Evolutionary conservation across 129 eudicot genomes (phyloP), one percentile per base, ranked within the genome.

Genomic region (Apium graveolens): DNA sequence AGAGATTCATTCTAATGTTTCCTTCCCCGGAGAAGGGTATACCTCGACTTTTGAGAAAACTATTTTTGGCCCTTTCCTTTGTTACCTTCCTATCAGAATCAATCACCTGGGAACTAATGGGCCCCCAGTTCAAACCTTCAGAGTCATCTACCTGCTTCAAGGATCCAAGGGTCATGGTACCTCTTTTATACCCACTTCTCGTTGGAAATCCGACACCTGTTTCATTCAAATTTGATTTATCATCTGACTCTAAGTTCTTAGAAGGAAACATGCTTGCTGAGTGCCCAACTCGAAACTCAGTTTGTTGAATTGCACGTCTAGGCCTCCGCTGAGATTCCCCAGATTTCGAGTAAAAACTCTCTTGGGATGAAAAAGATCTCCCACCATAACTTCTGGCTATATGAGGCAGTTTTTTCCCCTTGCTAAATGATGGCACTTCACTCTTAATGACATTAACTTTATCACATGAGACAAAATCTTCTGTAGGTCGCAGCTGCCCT

Each of bases 251-350:
- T 37, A 83, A 20, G 80, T 38, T 57, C 73, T 78, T 85, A 65
- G 82, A 73, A 42, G 85, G 80, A 63, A 79, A 80, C 48, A 39
- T 14, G 46, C 78, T 78, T 68, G 83, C 70, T 5, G 82, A 44
- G 29, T 80, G 88, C 76, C 85, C 89, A 43, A 90, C 80, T 51
- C 96, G 92, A 80, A 91, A 95, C 86, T 95, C 98, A 10, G 90
- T 84, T 84, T 94, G 89, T 51, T 90, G 96, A 35, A 87, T 73
- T 41, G 89, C 79, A 20, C 93, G 89, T 39, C 91, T 88, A 77
- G 86, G 90, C 80, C 89, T 87, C 73, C 97, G 86, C 80, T 89
- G 94, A 76, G 78, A 88, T 57, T 86, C 95, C 74, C 78, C 86
- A 44, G 85, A 62, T 37, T 87, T 89, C 21, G 82, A 24, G 3